A percentile compares a stretch with the other conserved stretches of the same genome.
phyloP scores from a whole-genome alignment of 192 early-diverging fungal genomes.

The Podila horticola region DNA sequence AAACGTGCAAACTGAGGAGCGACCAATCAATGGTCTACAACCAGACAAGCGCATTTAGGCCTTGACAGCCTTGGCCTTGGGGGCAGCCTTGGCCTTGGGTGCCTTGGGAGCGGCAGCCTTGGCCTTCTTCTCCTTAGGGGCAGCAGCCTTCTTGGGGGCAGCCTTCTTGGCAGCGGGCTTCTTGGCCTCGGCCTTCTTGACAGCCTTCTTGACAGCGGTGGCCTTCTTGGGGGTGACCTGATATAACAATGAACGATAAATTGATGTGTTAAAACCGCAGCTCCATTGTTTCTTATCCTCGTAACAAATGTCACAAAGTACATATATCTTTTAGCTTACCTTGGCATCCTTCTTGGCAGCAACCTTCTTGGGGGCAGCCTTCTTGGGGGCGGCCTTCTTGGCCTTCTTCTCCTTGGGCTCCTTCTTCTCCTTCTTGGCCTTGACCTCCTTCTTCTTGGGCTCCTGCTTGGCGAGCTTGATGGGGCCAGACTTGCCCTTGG shows the following conservation, averaged over 20 bases:
- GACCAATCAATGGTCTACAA: conserved; percentile 10
- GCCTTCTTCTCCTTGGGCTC: conserved; percentile 59
- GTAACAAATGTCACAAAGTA: no score
- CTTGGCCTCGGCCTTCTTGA: conserved; percentile 62
- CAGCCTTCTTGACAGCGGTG: conserved; percentile 54
- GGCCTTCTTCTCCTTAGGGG: conserved; percentile 49
- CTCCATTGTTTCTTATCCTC: no score
- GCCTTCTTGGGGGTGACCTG: conserved; percentile 59
- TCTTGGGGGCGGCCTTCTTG: conserved; percentile 62
- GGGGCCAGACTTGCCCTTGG: conserved; percentile 73
- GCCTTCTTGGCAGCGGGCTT: conserved; percentile 60
- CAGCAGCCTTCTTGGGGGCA: conserved; percentile 56
- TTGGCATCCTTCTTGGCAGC: conserved; percentile 46
- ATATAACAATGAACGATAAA: background rate
- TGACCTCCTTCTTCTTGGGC: conserved; percentile 58
- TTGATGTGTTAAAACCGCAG: background rate
- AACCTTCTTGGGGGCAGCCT: conserved; percentile 56
- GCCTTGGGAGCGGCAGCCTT: conserved; percentile 57
- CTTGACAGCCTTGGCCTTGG: conserved; percentile 54
- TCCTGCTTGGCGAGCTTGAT: conserved; percentile 73
- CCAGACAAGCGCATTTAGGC: conserved; percentile 11
- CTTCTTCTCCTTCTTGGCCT: conserved; percentile 63
- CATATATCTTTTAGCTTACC: conserved; percentile 5
- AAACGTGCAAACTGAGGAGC: conserved; percentile 10
- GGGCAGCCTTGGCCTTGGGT: conserved; percentile 47